Conservation (phyloP, 2,329 filamentous ascomycete species). For the Penicillium griseofulvum region DNA sequence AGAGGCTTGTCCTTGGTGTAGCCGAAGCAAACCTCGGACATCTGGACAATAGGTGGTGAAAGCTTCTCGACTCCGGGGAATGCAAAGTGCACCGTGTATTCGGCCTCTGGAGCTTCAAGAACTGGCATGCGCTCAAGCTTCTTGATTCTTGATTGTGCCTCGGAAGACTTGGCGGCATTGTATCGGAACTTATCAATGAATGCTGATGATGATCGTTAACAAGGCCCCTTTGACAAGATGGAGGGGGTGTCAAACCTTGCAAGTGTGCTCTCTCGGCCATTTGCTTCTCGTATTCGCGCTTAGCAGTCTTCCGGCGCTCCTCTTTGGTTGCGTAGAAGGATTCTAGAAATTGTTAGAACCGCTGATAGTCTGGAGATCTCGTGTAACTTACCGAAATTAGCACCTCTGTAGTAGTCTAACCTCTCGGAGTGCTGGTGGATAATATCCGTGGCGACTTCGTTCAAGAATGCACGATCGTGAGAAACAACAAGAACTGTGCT, state of each 20-base stretch:
- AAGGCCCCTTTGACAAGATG: not conserved
- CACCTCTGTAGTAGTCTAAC: conserved; percentile 96
- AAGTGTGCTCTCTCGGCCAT: conserved; percentile 91
- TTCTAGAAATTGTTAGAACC: conserved; percentile 49
- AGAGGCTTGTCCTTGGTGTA: conserved; percentile 78
- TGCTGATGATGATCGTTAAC: conserved; percentile 42
- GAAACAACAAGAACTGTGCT: conserved; percentile 95
- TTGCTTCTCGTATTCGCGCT: conserved; percentile 97
- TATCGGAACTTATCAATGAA: conserved; percentile 99
- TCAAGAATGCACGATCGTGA: conserved; percentile 98
- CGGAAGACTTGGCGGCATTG: conserved; percentile 97
- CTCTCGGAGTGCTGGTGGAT: conserved; percentile 97
- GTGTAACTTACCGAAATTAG: conserved; percentile 68
- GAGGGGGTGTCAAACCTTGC: conserved; percentile 53
- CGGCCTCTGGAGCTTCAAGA: conserved; percentile 82
- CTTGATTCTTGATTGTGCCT: conserved; percentile 98
- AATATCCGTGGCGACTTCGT: conserved; percentile 98
- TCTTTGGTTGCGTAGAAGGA: conserved; percentile 97
- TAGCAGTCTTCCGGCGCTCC: conserved; percentile 92
- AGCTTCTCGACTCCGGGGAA: conserved; percentile 98
- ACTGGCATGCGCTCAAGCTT: conserved; percentile 97
- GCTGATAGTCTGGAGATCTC: not conserved
- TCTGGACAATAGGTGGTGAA: conserved; percentile 95
- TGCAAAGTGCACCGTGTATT: conserved; percentile 94
- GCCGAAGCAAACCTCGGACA: conserved; percentile 88